These are phyloP conservation scores for Cunninghamia lanceolata DNA, from an alignment of 75 land plant species.

Conservation along the genomic window DNA sequence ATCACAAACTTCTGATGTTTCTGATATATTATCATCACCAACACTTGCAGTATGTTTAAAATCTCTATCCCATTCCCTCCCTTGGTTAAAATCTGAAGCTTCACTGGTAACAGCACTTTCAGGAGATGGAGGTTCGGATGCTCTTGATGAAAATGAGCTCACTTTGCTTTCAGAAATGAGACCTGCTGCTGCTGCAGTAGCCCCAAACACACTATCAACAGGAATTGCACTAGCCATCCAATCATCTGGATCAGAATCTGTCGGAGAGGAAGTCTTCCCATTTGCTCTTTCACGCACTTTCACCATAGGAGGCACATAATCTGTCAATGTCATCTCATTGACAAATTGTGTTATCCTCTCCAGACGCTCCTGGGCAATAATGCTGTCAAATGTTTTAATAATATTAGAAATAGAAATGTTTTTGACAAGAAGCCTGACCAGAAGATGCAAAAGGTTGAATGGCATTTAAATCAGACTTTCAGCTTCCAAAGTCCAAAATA, in stretches of 20 bases:
- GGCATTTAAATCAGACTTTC: neutral
- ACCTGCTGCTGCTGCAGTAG: slow-evolving; percentile 70
- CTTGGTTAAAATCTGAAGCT: slow-evolving; percentile 43
- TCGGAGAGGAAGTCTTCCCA: slow-evolving; percentile 31
- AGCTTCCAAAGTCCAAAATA: neutral
- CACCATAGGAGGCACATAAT: slow-evolving; percentile 40
- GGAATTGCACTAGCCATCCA: slow-evolving; percentile 93
- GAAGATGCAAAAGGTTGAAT: neutral
- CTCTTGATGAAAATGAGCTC: slow-evolving; percentile 36
- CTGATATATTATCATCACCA: slow-evolving; percentile 42
- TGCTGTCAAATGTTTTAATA: slow-evolving; percentile 44
- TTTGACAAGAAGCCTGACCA: neutral
- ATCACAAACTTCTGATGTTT: slow-evolving; percentile 37
- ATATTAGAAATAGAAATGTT: slow-evolving; percentile 8
- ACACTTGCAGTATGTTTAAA: slow-evolving; percentile 10
- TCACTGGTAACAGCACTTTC: slow-evolving; percentile 46
- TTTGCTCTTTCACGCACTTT: slow-evolving; percentile 31
- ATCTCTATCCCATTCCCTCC: slow-evolving; percentile 41
- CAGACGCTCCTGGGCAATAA: slow-evolving; percentile 95
- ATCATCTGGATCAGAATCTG: slow-evolving; percentile 26
- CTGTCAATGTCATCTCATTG: slow-evolving; percentile 62
- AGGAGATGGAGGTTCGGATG: slow-evolving; percentile 49
- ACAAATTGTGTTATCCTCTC: slow-evolving; percentile 89
- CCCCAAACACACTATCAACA: slow-evolving; percentile 62
- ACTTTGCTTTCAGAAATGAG: slow-evolving; percentile 55